Conservation (phyloP, 129 eudicot genomes). For the Flaveria sonorensis region DNA sequence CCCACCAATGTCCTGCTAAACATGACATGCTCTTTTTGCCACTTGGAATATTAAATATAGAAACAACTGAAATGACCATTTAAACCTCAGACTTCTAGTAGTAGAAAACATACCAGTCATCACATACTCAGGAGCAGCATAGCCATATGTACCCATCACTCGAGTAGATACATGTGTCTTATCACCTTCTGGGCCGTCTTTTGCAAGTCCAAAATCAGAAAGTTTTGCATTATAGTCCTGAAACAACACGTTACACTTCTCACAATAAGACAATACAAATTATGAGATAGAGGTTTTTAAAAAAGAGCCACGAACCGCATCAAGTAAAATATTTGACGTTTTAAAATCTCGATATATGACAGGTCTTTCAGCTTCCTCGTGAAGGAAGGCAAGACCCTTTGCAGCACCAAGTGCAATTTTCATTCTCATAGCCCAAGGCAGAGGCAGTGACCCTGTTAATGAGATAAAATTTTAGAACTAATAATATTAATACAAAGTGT, state of each 20-base stretch:
- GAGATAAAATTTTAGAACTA: not conserved
- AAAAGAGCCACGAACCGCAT: constrained; percentile 56
- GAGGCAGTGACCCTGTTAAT: constrained; percentile 71
- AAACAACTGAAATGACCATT: constrained; percentile 17
- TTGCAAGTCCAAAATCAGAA: constrained; percentile 98
- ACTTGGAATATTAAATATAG: not conserved
- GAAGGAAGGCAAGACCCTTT: constrained; percentile 93
- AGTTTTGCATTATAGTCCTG: constrained; percentile 95
- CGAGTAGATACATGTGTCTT: constrained; percentile 89
- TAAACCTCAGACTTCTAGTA: constrained; percentile 3
- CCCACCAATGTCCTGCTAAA: no score
- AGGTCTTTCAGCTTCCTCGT: constrained; percentile 87
- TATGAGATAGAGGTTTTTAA: constrained; percentile 13
- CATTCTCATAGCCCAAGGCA: constrained; percentile 87
- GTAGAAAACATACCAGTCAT: constrained; percentile 61
- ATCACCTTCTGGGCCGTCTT: constrained; percentile 93
- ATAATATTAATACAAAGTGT: not conserved
- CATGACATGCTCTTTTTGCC: no score
- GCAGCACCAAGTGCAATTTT: constrained; percentile 95
- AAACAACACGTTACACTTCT: not conserved
- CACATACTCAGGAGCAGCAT: constrained; percentile 94
- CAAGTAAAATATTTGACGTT: constrained; percentile 78
- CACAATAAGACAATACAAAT: not conserved
- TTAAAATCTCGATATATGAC: constrained; percentile 93
- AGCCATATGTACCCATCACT: constrained; percentile 91